Percentiles rank a stretch among this genome's conserved stretches.
These are phyloP conservation scores for Camellia lanceoleosa DNA, from an alignment of 148 eudicot species.

Conservation along the genomic window DNA sequence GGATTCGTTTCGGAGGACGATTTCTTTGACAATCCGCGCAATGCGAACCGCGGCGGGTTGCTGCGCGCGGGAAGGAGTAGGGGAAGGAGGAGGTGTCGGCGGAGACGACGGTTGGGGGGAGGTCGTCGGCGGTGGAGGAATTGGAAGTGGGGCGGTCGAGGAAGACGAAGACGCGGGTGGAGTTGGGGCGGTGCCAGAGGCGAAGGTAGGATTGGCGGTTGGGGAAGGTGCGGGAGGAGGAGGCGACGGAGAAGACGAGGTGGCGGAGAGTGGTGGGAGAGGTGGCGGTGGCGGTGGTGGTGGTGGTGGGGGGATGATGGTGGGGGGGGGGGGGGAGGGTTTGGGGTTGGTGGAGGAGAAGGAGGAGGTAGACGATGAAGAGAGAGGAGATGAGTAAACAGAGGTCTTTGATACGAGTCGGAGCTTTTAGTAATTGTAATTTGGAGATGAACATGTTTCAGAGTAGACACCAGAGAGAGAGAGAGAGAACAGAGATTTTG, in stretches of 20 bases:
- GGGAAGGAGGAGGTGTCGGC: slow-evolving; percentile 39
- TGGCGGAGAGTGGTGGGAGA: slow-evolving; percentile 20
- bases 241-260: slow-evolving; percentile 8
- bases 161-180: slow-evolving; percentile 51
- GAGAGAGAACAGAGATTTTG: not conserved
- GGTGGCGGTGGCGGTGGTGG: slow-evolving; percentile 32
- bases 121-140: not conserved
- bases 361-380: slow-evolving; percentile 15
- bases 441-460: not conserved
- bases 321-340: not conserved
- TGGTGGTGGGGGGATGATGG: slow-evolving; percentile 6
- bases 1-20: slow-evolving; percentile 23
- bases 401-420: slow-evolving; percentile 20
- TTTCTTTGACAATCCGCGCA: slow-evolving; percentile 62
- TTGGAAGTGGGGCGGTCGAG: slow-evolving; percentile 36
- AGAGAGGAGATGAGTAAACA: slow-evolving; percentile 23
- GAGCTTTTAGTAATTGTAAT: not conserved
- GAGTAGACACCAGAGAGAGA: not conserved
- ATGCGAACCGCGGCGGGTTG: slow-evolving; percentile 55
- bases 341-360: too few relatives aligned
- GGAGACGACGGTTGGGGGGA: slow-evolving; percentile 32
- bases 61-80: slow-evolving; percentile 45
- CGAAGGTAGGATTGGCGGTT: slow-evolving; percentile 41
- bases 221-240: slow-evolving; percentile 47
- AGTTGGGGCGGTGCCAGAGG: slow-evolving; percentile 46